Base-by-base conservation (phyloP, 225 moss, liverwort and hornwort genomes). In the Marchantia polymorpha region DNA sequence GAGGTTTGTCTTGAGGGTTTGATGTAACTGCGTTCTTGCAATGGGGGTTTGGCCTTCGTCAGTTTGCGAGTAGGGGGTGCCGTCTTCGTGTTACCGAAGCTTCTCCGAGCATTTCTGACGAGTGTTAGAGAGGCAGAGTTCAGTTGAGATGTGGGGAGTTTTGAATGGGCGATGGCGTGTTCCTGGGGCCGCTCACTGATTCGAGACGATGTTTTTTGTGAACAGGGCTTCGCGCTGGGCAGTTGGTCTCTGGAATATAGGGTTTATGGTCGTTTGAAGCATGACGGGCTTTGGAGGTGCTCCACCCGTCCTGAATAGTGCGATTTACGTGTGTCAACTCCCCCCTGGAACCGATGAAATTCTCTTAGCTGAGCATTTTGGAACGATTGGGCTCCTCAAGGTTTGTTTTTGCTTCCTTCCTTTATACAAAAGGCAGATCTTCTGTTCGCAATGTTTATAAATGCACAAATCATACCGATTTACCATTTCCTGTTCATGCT, bases 321-420 rank as follows among this genome's bases (percentile, higher is more conserved):
- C 85, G 20, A 79, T 94, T 81, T 89, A 89, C 63, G 91, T 94
- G 15, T 88, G 89, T 83, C 89, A 94, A 81, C 84, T 94, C 60
- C 90, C 94, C 46, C 83, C 87, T 50, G 89, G 89, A 52, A 90
- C 87, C 20, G 87, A 90, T 66, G 94, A 94, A 79, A 78, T 73
- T 72, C 82, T 90, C 20, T 80, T 94, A 56, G 88, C 89, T 63
- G 94, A 89, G 22, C 89, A 90, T 82, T 94, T 94, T 53, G 92
- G 94, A 50, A 87, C 80, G 82, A 83, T 91, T 82, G 92, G 94
- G 69, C 79, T 88, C 26, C 67, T 94, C 14, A 90, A 90, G 92
- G 94, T 94, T 52, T 48, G 59, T 26, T 31, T 58, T 25, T 15
- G 13, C 30, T 17, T 29, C 54, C 15, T 3, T 56, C 5, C 39